Conservation (phyloP, 1,284 basidiomycete species). For the Malassezia sp. region DNA sequence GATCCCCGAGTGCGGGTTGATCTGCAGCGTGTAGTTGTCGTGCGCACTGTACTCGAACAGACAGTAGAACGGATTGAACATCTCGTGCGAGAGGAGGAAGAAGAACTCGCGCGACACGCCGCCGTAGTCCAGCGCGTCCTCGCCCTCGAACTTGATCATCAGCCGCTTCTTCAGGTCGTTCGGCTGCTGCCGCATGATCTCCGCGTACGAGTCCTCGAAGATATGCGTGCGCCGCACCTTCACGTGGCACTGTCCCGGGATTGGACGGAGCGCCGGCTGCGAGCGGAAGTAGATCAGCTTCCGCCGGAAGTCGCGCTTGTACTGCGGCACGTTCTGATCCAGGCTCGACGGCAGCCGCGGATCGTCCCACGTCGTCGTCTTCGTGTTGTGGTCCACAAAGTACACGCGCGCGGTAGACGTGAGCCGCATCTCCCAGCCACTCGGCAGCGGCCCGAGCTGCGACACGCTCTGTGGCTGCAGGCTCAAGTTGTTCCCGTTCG, state of each 20-base stretch:
- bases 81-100: conserved; percentile 94
- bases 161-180: conserved; percentile 91
- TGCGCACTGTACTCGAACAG: conserved; percentile 98
- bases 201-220: conserved; percentile 89
- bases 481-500: conserved; percentile 64
- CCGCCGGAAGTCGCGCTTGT: conserved; percentile 95
- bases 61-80: conserved; percentile 68
- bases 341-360: conserved; percentile 67
- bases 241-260: conserved; percentile 82
- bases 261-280: conserved; percentile 77
- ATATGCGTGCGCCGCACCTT: conserved; percentile 86
- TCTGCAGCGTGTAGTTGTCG: conserved; percentile 97
- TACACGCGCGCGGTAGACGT: conserved; percentile 85
- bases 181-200: conserved; percentile 85
- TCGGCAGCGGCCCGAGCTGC: conserved; percentile 85
- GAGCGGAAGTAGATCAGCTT: conserved; percentile 99
- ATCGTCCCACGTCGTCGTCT: conserved; percentile 93
- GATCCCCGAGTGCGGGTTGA: conserved; percentile 91
- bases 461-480: conserved; percentile 69
- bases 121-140: conserved; percentile 95
- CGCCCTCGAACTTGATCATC: conserved; percentile 98
- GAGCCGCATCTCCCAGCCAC: conserved; percentile 94
- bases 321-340: conserved; percentile 92
- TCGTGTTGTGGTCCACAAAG: conserved; percentile 88
- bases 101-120: conserved; percentile 98